These are phyloP conservation scores for Grigorovia transvaalensis DNA, from an alignment of 805 yeast species.

Conservation along the genomic window DNA sequence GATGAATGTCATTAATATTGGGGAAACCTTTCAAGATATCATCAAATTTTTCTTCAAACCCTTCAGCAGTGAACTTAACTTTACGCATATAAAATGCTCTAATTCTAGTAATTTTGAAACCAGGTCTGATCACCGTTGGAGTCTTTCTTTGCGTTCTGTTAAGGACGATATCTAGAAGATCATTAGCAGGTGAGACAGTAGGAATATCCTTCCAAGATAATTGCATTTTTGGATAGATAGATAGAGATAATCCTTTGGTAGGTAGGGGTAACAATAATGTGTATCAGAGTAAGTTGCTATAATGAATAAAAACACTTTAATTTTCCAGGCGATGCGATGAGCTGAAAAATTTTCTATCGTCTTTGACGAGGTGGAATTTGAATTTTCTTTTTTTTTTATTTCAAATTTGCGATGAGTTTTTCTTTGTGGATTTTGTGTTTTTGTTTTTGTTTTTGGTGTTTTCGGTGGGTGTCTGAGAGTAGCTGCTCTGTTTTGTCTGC, in stretches of 20 bases:
- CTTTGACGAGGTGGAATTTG: background rate
- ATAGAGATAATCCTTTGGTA: background rate
- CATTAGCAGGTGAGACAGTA: conserved; percentile 83
- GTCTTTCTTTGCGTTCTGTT: conserved; percentile 98
- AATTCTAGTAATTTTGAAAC: conserved; percentile 91
- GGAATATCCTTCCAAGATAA: conserved; percentile 98
- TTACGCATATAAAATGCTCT: conserved; percentile 97
- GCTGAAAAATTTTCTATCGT: conserved; percentile 7
- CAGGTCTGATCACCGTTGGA: conserved; percentile 96
- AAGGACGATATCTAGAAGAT: conserved; percentile 89
- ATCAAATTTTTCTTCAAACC: conserved; percentile 84
- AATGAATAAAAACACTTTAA: background rate
- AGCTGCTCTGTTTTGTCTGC: background rate
- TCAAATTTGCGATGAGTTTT: background rate
- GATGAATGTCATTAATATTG: conserved; percentile 93
- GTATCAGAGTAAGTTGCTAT: background rate
- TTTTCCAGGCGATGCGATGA: conserved; percentile 8
- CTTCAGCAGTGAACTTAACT: conserved; percentile 92
- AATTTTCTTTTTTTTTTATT: background rate
- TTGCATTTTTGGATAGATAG: conserved; percentile 52
- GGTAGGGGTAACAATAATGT: background rate
- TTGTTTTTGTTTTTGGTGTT: too few species aligned
- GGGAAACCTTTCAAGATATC: conserved; percentile 87
- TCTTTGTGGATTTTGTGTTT: too few species aligned
- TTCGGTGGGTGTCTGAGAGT: background rate